Evolutionary conservation across 345 rosid genomes (phyloP), one percentile per base, ranked within the genome.

Genomic region (Arabis hirsuta): DNA sequence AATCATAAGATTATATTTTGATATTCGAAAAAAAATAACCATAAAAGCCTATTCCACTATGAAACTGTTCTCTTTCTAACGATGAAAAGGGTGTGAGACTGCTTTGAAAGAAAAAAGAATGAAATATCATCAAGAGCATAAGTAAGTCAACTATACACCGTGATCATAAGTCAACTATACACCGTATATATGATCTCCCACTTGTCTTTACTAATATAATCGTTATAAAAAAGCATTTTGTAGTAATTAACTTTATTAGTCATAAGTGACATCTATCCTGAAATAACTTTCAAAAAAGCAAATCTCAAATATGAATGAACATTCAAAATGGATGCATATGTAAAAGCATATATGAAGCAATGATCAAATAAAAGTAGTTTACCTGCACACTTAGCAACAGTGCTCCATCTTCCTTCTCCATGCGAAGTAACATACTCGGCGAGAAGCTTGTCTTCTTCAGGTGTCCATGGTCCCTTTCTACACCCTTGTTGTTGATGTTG

Each of bases 401-500:
- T 81, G 67, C 88, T 89, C 98, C 98, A 90, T 76, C 90, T 80
- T 76, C 97, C 97, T 52, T 86, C 96, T 11, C 97, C 96, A 73
- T 85, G 80, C 46, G 73, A 52, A 45, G 68, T 76, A n/a, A 90
- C 86, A 77, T 89, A 78, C 62, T 85, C 85, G 4, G 14, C 60
- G 2, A 93, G 86, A 73, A 90, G 65, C 74, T 78, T 85, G 64
- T 90, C 97, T 67, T 89, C 98, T 78, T 86, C 85, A 38, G 88
- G 82, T 71, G 96, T 86, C 98, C 98, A 90, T 52, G 94, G 97
- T 31, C 97, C 97, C 43, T 90, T 87, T 81, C 90, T 84, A 86
- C 86, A 86, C 12, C 79, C 89, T 81, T 83, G 52, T 16, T 36
- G 71, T 22, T 55, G 32, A 0, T 72, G 70, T 31, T 46, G 69